Evolutionary conservation across 306 rosid genomes (phyloP).

Genomic region (Fragaria vesca): DNA sequence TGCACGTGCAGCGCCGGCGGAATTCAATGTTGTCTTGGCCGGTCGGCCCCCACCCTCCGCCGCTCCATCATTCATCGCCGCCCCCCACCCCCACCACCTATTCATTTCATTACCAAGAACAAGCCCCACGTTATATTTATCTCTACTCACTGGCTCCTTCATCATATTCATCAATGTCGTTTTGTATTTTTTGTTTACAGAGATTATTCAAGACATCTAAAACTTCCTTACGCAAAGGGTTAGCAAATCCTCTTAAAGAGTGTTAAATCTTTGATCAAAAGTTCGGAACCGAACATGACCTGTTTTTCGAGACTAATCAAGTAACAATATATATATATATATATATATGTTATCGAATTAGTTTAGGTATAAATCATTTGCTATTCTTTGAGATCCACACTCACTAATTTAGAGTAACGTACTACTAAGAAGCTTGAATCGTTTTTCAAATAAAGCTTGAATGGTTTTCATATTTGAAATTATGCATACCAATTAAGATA

Average conservation of each 20-base stretch:
- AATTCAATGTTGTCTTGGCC: conserved; percentile 3
- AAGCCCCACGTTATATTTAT: not conserved
- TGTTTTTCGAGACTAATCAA: too few species aligned
- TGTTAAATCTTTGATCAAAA: too few species aligned
- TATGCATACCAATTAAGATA: not conserved
- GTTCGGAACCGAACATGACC: too few species aligned
- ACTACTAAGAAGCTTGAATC: not conserved
- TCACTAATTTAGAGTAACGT: not conserved
- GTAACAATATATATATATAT: too few species aligned
- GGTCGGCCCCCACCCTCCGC: not conserved
- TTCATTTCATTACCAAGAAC: not conserved
- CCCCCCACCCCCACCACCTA: not conserved
- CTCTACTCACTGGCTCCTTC: not conserved
- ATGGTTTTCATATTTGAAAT: not conserved
- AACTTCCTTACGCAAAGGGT: not conserved
- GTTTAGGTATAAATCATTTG: not conserved
- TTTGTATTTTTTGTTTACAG: not conserved
- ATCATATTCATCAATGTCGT: not conserved
- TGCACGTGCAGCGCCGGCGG: conserved; percentile 20
- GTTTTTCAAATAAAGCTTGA: not conserved
- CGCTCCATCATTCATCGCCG: not conserved
- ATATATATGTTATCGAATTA: too few species aligned
- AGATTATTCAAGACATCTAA: not conserved
- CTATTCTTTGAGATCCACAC: too few species aligned
- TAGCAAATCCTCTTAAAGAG: too few species aligned